Base-by-base conservation (phyloP, 805 yeast species). In the Wickerhamomyces canadensis region DNA sequence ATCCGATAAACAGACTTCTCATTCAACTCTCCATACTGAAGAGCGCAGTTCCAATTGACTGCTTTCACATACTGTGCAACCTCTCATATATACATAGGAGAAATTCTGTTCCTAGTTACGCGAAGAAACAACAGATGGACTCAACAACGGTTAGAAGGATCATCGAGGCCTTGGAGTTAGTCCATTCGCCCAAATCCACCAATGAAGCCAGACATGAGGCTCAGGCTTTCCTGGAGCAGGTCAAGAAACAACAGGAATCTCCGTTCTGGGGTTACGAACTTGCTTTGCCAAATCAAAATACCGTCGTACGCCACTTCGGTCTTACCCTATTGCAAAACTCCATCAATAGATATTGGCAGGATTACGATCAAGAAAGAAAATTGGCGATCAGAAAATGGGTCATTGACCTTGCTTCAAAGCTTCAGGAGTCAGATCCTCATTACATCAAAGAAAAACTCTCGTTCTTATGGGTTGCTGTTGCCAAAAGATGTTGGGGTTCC, bases 241-340 rank as follows among this genome's bases (percentile, higher is more conserved):
- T 91, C 19, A 89, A 86, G 54, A 62, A 68, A 31, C 79, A 82
- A 43, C 84, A 80, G 9, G 94, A 89, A 55, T 80, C 95, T 16
- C 97, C 98, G 0, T 76, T 67, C 43, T 87, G 95, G 89, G 97
- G 97, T 3, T 91, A 81, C 60, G 87, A 84, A 57, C 70, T 93
- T 41, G 87, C 95, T 1, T 55, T 76, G 19, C 78, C 57, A 65
- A 75, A 62, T 65, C 78, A 47, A 66, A 74, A 81, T 54, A 74
- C 69, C 46, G 78, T 86, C 19, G 88, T 89, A 18, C 78, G 96
- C 43, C 97, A 94, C 60, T 93, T 79, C 58, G 98, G 98, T 0
- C 65, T 93, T 27, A 79, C 91, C 14, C 62, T 93, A 43, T 62
- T 93, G 22, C 86, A 87, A 47, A 68, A 78, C 49, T 76, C 96